These are phyloP conservation scores for Beauveria bassiana DNA, from an alignment of 2,329 filamentous ascomycete genomes.

Conservation along the genomic window DNA sequence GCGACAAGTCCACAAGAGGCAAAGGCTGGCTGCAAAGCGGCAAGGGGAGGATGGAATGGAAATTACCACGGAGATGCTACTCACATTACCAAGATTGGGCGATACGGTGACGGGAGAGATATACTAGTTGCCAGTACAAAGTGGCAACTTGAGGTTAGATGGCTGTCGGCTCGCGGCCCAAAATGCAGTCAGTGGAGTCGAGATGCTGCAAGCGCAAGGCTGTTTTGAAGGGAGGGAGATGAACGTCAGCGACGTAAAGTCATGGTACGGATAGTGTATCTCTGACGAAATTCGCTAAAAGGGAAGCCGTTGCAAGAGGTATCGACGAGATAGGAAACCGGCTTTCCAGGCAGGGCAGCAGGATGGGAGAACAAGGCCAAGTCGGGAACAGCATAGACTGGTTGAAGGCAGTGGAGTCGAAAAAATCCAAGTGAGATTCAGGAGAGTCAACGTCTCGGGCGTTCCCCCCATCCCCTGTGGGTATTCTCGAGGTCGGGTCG, in stretches of 20 bases:
- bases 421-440: not conserved
- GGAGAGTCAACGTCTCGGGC: constrained; percentile 12
- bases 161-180: not conserved
- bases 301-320: not conserved
- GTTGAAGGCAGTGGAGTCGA: constrained; percentile 7
- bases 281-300: not conserved
- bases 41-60: constrained; percentile 12
- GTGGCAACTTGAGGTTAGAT: not conserved
- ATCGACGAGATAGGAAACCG: constrained; percentile 6
- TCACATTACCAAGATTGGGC: constrained; percentile 7
- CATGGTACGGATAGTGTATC: not conserved
- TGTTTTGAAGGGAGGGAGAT: constrained; percentile 13
- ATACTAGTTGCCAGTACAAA: not conserved
- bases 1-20: not conserved
- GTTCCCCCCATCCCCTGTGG: not conserved
- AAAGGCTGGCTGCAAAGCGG: constrained; percentile 8
- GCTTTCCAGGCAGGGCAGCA: not conserved
- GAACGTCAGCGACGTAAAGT: constrained; percentile 8
- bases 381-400: constrained; percentile 12
- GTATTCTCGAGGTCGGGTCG: not conserved
- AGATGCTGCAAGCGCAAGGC: constrained; percentile 8
- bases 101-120: not conserved
- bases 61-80: constrained; percentile 12
- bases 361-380: constrained; percentile 7
- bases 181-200: constrained; percentile 8